Base-by-base conservation (phyloP, 2,329 filamentous ascomycete species). In the Colletotrichum ledebouriae region DNA sequence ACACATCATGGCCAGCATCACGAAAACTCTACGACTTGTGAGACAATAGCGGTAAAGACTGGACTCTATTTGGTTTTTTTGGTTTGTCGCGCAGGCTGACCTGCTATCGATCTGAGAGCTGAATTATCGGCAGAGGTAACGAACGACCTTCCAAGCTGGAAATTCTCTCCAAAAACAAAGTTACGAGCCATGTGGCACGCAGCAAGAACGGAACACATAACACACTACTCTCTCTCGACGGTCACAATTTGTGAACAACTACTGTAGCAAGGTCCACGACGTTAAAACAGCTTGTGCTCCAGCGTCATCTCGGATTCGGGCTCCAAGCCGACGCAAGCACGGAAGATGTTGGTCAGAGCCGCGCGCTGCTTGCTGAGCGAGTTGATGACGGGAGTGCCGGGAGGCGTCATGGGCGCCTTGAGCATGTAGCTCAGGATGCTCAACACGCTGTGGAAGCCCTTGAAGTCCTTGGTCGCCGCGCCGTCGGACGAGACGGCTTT, bases 391-490 rank as follows among this genome's bases (percentile, higher is more conserved):
- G 96, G 96, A 11, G 96, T 97, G 73, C 96, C 96, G 1, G 95
- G 91, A 56, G 96, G 96, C 42, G 94, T 98, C 80, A 98, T 82
- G 44, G 96, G 96, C 64, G 96, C 96, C 90, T 96, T 90, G 77
- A 99, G 92, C 96, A 99, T 99, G 87, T 98, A 99, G 88, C 94
- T 97, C 75, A 99, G 90, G 71, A 99, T 90, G 84, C 94, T 97
- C 70, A 99, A 90, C 47, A 99, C 96, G 79, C 92, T 95, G 86
- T 99, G 96, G 89, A 99, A 98, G 78, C 90, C 91, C 86, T 92
- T 93, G 87, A 91, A 99, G 60, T 94, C 92, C 71, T 85, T 85
- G 63, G 84, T 86, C 72, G 77, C 79, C 69, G 77, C 83, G 62
- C 83, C 87, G 70, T 84, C 85, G 70, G 78, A 83, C 46, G 84